Evolutionary conservation across 306 rosid species (phyloP), one percentile per base, ranked within the genome.

Genomic region (Citrullus amarus): DNA sequence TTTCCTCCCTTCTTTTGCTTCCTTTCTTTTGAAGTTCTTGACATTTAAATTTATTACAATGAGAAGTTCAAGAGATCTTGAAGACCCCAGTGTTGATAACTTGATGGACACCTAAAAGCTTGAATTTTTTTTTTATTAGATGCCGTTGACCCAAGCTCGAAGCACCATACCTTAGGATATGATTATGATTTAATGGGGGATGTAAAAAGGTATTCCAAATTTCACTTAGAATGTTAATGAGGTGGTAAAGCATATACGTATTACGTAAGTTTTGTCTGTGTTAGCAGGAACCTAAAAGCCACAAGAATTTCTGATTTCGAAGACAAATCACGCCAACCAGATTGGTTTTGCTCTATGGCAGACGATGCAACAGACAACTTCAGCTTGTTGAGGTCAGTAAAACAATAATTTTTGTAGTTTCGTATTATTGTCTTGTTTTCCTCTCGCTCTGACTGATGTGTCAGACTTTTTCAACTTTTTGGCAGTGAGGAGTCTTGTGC

Each of bases 401-500:
- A 78, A 14, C 69, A 32, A 80, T 75, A 20, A 79, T 78, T 66
- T 59, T 81, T 56, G 53, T 66, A 59, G 71, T 25, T 67, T 50
- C 57, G 60, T 78, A 73, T 76, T 55, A 11, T 71, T 5, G 12
- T 39, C 65, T 76, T 59, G 41, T 65, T 79, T 71, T 62, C 67
- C 57, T 17, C 67, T 63, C 9, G 38, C 50, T 78, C 81, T 54
- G 60, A 63, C 82, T 72, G 9, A 18, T 65, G 14, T 84, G 65
- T 48, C 57, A 84, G 32, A 48, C 41, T 44, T 51, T 65, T 79
- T 83, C 28, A 57, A 65, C 78, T 56, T 84, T 48, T 81, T 83
- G 80, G 80, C 95, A 94, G 98, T 76, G 93, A 89, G 79, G 97
- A 92, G 83, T 94, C 97, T 43, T 84, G 92, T 85, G 87, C 98